Evolutionary conservation across 208 protist genomes (phyloP).

Genomic region (Strigomonas culicis): DNA sequence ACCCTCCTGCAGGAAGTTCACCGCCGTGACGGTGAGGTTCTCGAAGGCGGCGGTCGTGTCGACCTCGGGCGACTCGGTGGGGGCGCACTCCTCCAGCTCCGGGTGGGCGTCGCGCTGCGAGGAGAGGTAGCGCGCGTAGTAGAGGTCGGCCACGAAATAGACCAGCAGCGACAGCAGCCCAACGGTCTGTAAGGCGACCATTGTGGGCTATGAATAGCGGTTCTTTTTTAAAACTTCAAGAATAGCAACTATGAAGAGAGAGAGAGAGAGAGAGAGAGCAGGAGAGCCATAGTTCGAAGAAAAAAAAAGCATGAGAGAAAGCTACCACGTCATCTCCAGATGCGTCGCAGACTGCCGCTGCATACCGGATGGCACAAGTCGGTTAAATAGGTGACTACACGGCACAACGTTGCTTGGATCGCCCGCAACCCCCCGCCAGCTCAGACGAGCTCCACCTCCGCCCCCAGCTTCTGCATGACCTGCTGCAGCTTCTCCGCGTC

Average conservation of each 20-base stretch:
- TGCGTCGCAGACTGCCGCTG: too few relatives aligned
- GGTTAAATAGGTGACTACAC: too few relatives aligned
- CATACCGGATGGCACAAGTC: too few relatives aligned
- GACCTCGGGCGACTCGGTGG: conserved; percentile 52
- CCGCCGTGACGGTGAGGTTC: conserved; percentile 42
- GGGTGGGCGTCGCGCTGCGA: conserved; percentile 52
- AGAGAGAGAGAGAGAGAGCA: background rate
- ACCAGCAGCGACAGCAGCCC: conserved; percentile 42
- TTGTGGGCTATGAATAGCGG: background rate
- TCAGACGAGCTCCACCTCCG: conserved; percentile 73
- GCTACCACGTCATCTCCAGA: background rate
- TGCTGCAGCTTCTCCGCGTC: conserved; percentile 80
- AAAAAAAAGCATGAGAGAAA: conserved; percentile 21
- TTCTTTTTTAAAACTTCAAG: background rate
- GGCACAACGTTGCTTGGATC: too few relatives aligned
- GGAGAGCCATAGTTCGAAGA: conserved; percentile 4
- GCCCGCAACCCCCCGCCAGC: background rate
- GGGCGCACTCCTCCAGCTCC: conserved; percentile 69
- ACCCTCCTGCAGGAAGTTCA: conserved; percentile 42
- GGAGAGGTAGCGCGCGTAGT: conserved; percentile 49
- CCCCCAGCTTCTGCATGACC: conserved; percentile 59
- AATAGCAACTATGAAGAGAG: background rate
- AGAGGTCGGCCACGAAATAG: conserved; percentile 58
- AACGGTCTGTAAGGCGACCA: conserved; percentile 9
- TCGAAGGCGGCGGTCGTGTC: conserved; percentile 58